Base-by-base conservation (phyloP, 768 basidiomycete species). In the Termitomyces sp. region DNA sequence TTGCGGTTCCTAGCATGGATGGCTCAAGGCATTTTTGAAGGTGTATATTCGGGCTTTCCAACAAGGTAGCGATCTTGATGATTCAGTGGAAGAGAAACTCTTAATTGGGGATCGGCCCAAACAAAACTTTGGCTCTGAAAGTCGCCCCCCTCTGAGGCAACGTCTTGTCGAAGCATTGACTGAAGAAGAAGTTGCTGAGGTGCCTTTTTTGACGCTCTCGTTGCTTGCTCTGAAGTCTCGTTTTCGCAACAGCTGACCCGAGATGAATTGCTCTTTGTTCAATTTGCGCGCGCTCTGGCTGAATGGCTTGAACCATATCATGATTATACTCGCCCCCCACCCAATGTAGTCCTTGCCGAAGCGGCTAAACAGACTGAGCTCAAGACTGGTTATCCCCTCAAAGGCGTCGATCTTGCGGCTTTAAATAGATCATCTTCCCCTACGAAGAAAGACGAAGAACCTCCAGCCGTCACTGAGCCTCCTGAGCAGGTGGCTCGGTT, bases 231-330 rank as follows among this genome's bases (percentile, higher is more conserved):
- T 43, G 24, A 56, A 43, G 20, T 14, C 44, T 26, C 28, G n/a
- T 16, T 18, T 30, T 16, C 4, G 30, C 14, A 49, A 61, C 40
- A 92, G 90, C 73, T 93, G 35, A 90, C 91, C 9, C 58, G 68
- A 2, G 85, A 89, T 49, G 90, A 93, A 63, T 65, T 68, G 18
- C 68, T 70, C 35, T 76, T 90, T 42, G 72, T 85, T 46, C 75
- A 85, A 26, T 92, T 82, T 70, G 80, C 82, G 12, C 75, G 73
- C 36, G 80, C 82, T 16, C 72, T 92, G 47, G 81, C 86, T 32
- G 79, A 84, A 53, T 93, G 90, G 90, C 76, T 93, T 16, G 87
- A 83, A 58, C 87, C 87, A 7, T 85, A 88, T 68, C 90, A 93
- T 61, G 78, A 89, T 58, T 73, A 88, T 64, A 75, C 83, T 35